phyloP scores from a whole-genome alignment of 805 yeast species.

The Tetrapisispora namnaoensis region DNA sequence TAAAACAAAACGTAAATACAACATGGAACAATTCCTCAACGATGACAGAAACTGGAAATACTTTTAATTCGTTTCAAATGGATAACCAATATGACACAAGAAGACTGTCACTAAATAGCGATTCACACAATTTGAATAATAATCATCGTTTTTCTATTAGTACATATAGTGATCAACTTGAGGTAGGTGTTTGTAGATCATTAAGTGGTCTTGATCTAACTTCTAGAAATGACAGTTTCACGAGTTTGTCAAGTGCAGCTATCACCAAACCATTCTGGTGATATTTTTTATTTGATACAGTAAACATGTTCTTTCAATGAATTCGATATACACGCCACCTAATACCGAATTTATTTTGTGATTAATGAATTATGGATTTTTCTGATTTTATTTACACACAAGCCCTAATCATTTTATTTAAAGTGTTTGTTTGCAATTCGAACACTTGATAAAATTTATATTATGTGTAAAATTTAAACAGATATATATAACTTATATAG shows the following conservation, averaged over 20 bases:
- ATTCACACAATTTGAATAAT: not conserved
- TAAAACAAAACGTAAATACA: not conserved
- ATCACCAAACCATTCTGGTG: constrained; percentile 1
- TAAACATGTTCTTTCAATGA: too few relatives aligned
- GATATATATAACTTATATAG: too few relatives aligned
- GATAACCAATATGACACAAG: not conserved
- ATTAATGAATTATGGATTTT: too few relatives aligned
- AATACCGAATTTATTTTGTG: too few relatives aligned
- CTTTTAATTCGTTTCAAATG: not conserved
- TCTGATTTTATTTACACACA: too few relatives aligned
- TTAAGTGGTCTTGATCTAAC: constrained; percentile 24
- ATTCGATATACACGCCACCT: too few relatives aligned
- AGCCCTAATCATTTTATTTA: too few relatives aligned
- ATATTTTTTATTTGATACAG: not conserved
- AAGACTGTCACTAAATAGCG: not conserved
- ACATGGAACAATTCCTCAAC: not conserved
- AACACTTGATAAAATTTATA: too few relatives aligned
- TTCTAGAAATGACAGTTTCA: constrained; percentile 1
- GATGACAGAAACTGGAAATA: not conserved
- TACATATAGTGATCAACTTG: constrained; percentile 18
- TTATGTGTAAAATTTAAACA: not conserved
- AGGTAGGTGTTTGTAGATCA: constrained; percentile 24
- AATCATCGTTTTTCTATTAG: not conserved
- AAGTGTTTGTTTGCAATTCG: too few relatives aligned
- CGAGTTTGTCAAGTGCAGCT: not conserved